Evolutionary conservation across 352 stramenopile genomes (phyloP).

Genomic region (Phytophthora cajani): DNA sequence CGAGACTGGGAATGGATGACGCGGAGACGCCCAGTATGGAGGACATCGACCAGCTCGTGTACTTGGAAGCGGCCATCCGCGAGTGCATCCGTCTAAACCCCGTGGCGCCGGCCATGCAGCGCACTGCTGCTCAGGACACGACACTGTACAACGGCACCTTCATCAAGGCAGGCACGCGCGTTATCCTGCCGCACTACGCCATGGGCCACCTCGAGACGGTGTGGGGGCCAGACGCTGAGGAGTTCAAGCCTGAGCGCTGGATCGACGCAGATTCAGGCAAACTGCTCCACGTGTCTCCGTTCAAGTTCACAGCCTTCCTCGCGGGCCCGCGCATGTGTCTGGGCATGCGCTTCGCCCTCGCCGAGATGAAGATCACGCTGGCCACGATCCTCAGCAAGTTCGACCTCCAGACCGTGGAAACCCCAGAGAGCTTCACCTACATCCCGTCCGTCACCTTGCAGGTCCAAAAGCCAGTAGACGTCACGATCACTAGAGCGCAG

Average conservation of each 20-base stretch:
- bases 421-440: constrained; percentile 50
- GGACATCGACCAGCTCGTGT: constrained; percentile 46
- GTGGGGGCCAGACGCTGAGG: constrained; percentile 51
- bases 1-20: constrained; percentile 39
- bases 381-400: constrained; percentile 59
- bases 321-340: constrained; percentile 54
- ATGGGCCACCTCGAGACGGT: constrained; percentile 54
- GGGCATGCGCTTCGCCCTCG: constrained; percentile 40
- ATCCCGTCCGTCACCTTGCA: constrained; percentile 54
- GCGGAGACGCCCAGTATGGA: constrained; percentile 32
- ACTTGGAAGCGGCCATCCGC: constrained; percentile 53
- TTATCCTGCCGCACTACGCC: constrained; percentile 69
- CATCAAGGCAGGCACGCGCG: constrained; percentile 55
- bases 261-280: constrained; percentile 44
- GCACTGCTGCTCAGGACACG: constrained; percentile 54
- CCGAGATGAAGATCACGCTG: constrained; percentile 48
- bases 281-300: constrained; percentile 33
- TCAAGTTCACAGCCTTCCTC: constrained; percentile 55
- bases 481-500: constrained; percentile 1
- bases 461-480: constrained; percentile 42
- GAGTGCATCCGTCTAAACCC: constrained; percentile 60
- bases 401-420: constrained; percentile 43
- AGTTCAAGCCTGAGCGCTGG: constrained; percentile 73
- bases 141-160: constrained; percentile 72
- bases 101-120: constrained; percentile 44